These are phyloP conservation scores for Beauveria rudraprayagi DNA, from an alignment of 2,329 filamentous ascomycete genomes.

Conservation along the genomic window DNA sequence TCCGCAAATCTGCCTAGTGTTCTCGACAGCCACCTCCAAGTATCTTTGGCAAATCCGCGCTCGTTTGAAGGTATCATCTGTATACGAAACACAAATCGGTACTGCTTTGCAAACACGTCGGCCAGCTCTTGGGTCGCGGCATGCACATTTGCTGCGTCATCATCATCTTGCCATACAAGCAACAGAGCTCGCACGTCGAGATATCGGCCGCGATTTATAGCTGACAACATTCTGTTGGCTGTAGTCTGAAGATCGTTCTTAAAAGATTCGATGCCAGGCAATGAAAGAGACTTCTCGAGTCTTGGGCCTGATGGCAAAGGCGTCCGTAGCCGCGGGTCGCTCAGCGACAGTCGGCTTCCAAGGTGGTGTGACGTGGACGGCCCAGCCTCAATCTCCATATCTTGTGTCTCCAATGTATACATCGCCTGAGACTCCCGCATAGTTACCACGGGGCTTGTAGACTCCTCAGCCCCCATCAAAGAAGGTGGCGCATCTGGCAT, in stretches of 20 bases:
- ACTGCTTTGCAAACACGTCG: conserved; percentile 42
- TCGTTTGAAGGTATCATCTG: conserved; percentile 40
- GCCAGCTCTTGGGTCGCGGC: conserved; percentile 39
- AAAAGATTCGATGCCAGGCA: conserved; percentile 43
- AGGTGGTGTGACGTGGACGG: conserved; percentile 24
- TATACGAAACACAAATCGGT: conserved; percentile 42
- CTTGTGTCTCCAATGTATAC: conserved; percentile 39
- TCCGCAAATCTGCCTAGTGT: conserved; percentile 46
- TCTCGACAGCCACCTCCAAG: conserved; percentile 46
- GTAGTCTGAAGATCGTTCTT: conserved; percentile 45
- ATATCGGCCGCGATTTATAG: conserved; percentile 44
- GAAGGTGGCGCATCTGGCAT: conserved; percentile 40
- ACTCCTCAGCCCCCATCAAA: conserved; percentile 31
- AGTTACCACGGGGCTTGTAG: conserved; percentile 38
- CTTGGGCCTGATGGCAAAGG: conserved; percentile 49
- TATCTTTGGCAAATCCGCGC: conserved; percentile 36
- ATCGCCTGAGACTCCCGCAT: conserved; percentile 28
- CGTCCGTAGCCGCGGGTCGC: conserved; percentile 45
- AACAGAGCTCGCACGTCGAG: conserved; percentile 44
- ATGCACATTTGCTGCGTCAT: conserved; percentile 32
- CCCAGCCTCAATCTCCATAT: conserved; percentile 47
- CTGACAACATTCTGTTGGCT: conserved; percentile 41
- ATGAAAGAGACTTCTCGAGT: conserved; percentile 40
- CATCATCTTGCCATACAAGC: conserved; percentile 49
- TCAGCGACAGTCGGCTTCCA: conserved; percentile 31